Evolutionary conservation across 192 early-diverging fungal species (phyloP).

Genomic region (Diversispora eburnea): DNA sequence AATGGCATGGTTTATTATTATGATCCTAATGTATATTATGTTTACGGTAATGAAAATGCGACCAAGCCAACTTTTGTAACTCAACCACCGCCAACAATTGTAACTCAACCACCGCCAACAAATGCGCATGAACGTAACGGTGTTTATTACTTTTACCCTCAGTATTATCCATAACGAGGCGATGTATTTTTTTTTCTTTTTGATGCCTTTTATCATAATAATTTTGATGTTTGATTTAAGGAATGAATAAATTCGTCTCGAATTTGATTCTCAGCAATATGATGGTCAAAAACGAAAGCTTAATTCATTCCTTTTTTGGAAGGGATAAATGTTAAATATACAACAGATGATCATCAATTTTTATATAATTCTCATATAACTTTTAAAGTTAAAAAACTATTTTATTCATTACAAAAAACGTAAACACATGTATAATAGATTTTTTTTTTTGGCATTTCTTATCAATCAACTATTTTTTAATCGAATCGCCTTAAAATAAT

Average conservation of each 20-base stretch:
- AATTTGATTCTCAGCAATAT: too few relatives aligned
- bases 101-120: not conserved
- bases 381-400: too few relatives aligned
- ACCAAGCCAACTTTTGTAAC: not conserved
- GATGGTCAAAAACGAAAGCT: too few relatives aligned
- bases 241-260: too few relatives aligned
- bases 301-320: too few relatives aligned
- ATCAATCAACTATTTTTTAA: too few relatives aligned
- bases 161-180: not conserved
- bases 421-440: too few relatives aligned
- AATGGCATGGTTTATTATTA: constrained; percentile 29
- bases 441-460: too few relatives aligned
- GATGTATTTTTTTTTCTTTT: not conserved
- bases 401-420: too few relatives aligned
- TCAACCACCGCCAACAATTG: not conserved
- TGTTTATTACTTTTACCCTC: constrained; percentile 7
- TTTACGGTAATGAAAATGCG: constrained; percentile 12
- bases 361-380: not conserved
- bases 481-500: too few relatives aligned
- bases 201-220: not conserved
- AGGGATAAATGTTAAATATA: too few relatives aligned
- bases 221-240: too few relatives aligned
- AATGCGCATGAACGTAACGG: not conserved
- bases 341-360: not conserved
- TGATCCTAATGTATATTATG: constrained; percentile 24